Evolutionary conservation across 352 stramenopile genomes (phyloP).

Genomic region (Phytophthora fragariaefolia): DNA sequence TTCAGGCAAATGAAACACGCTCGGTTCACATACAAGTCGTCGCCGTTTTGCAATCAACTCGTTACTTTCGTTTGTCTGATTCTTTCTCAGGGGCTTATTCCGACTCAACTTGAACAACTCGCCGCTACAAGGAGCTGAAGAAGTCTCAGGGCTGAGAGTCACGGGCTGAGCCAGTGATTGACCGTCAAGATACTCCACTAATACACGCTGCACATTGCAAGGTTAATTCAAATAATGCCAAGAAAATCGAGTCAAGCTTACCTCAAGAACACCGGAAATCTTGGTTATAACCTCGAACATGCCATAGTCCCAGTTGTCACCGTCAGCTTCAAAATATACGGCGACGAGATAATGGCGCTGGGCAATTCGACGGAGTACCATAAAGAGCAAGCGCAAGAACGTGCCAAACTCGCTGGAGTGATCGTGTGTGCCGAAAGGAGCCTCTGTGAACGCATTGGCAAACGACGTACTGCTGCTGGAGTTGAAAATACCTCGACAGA

Average conservation of each 20-base stretch:
- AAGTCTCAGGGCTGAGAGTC: constrained; percentile 26
- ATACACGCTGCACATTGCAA: constrained; percentile 40
- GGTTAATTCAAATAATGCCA: background rate
- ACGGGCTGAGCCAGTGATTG: constrained; percentile 26
- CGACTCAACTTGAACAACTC: constrained; percentile 72
- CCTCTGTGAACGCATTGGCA: constrained; percentile 76
- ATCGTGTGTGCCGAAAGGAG: constrained; percentile 71
- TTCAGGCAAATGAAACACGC: constrained; percentile 76
- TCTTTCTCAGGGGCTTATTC: constrained; percentile 56
- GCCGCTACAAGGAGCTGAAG: constrained; percentile 16
- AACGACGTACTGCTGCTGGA: constrained; percentile 79
- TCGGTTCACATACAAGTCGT: constrained; percentile 67
- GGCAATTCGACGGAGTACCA: constrained; percentile 67
- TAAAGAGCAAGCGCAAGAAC: constrained; percentile 70
- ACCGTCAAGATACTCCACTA: constrained; percentile 77
- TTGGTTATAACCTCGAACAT: constrained; percentile 73
- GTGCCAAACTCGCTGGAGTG: constrained; percentile 72
- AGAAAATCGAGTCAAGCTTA: constrained; percentile 15
- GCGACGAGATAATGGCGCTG: constrained; percentile 75
- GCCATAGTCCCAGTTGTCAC: constrained; percentile 70
- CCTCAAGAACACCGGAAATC: constrained; percentile 71
- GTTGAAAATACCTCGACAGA: constrained; percentile 80
- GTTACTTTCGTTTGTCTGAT: constrained; percentile 35
- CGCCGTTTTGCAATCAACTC: constrained; percentile 23
- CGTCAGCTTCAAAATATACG: constrained; percentile 66